phyloP scores from a whole-genome alignment of 2,329 filamentous ascomycete species.

The Fusarium nodosum region DNA sequence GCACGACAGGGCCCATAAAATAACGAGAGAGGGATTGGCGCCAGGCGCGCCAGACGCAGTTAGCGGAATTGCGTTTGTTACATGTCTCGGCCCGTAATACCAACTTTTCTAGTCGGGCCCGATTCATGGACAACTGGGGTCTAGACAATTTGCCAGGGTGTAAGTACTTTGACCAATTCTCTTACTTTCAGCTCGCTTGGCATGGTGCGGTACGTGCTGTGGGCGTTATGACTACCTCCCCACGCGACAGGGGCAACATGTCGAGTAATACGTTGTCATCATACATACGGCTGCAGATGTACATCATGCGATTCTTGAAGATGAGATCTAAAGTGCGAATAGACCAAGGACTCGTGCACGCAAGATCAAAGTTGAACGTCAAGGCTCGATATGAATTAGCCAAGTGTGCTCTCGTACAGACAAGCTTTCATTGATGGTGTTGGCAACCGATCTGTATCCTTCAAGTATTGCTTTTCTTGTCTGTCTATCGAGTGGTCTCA shows the following conservation, averaged over 20 bases:
- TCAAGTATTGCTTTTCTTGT: background rate
- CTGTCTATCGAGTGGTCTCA: background rate
- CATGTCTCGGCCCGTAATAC: slow-evolving; percentile 19
- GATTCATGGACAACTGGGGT: slow-evolving; percentile 18
- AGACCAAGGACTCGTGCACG: background rate
- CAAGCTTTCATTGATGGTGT: slow-evolving; percentile 9
- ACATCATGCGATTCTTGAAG: background rate
- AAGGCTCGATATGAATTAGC: background rate
- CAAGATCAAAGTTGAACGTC: background rate
- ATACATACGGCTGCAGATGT: slow-evolving; percentile 18
- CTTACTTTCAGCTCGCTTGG: slow-evolving; percentile 24
- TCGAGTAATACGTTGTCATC: slow-evolving; percentile 12
- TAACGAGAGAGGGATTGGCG: slow-evolving; percentile 12
- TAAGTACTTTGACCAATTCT: slow-evolving; percentile 2
- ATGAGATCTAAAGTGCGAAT: too few species aligned
- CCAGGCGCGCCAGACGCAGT: slow-evolving; percentile 39
- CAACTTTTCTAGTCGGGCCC: slow-evolving; percentile 12
- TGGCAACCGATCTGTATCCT: background rate
- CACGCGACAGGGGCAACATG: slow-evolving; percentile 18
- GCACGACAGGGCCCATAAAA: slow-evolving; percentile 1
- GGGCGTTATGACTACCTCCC: slow-evolving; percentile 23
- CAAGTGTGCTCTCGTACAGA: background rate
- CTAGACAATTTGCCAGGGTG: slow-evolving; percentile 6
- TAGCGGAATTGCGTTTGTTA: slow-evolving; percentile 8
- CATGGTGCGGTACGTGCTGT: background rate